Evolutionary conservation across 345 rosid genomes (phyloP).

Genomic region (sweet orange (Citrus sinensis)): DVS_A1.0 CM039162.1:21064501-21065000

Average conservation of each 20-base stretch:
- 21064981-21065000: not conserved
- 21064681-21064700: conserved; percentile 26
- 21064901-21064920: not conserved
- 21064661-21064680: conserved; percentile 30
- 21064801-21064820: not conserved
- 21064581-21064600: conserved; percentile 61
- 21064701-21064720: not conserved
- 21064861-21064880: conserved; percentile 16
- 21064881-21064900: conserved; percentile 30
- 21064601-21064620: conserved; percentile 47
- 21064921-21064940: conserved; percentile 4
- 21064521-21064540: conserved; percentile 63
- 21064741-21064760: conserved; percentile 15
- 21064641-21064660: conserved; percentile 38
- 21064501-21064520: conserved; percentile 70
- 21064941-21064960: not conserved
- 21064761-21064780: conserved; percentile 13
- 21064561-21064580: conserved; percentile 55
- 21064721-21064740: conserved; percentile 18
- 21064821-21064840: not conserved
- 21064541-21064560: conserved; percentile 36
- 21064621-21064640: conserved; percentile 40
- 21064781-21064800: conserved; percentile 4
- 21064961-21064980: not conserved
- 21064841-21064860: conserved; percentile 13